These are phyloP conservation scores for Xylaria sp. DNA, from an alignment of 2,329 filamentous ascomycete species.

Conservation along the genomic window DNA sequence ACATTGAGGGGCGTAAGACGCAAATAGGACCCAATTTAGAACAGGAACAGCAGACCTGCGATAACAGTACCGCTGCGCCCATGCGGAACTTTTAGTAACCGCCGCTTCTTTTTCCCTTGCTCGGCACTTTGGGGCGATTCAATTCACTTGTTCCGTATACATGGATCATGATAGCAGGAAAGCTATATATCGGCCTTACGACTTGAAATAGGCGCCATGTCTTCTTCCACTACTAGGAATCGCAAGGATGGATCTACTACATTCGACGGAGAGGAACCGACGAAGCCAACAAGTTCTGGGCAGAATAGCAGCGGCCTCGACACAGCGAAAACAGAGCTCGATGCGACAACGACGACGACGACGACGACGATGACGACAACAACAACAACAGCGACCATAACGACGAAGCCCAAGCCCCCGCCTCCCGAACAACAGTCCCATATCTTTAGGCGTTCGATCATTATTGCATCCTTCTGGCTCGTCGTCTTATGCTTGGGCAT, in stretches of 20 bases:
- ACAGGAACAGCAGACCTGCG: background rate
- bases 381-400: slow-evolving; percentile 24
- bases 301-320: background rate
- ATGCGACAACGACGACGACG: no score
- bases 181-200: background rate
- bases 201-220: slow-evolving; percentile 30
- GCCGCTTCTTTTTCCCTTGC: background rate
- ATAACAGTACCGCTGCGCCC: background rate
- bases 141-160: background rate
- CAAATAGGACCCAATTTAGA: background rate
- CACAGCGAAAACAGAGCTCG: slow-evolving; percentile 7
- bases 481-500: slow-evolving; percentile 85
- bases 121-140: background rate
- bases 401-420: slow-evolving; percentile 60
- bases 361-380: slow-evolving; percentile 27
- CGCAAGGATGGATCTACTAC: slow-evolving; percentile 27
- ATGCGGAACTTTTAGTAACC: background rate
- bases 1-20: background rate
- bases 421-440: slow-evolving; percentile 81
- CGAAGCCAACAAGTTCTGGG: background rate
- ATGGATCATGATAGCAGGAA: slow-evolving; percentile 27
- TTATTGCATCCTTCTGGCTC: slow-evolving; percentile 91
- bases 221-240: slow-evolving; percentile 25
- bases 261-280: slow-evolving; percentile 12
- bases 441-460: slow-evolving; percentile 74